phyloP scores from a whole-genome alignment of 1,284 basidiomycete species.

The Irpex sp. region DNA sequence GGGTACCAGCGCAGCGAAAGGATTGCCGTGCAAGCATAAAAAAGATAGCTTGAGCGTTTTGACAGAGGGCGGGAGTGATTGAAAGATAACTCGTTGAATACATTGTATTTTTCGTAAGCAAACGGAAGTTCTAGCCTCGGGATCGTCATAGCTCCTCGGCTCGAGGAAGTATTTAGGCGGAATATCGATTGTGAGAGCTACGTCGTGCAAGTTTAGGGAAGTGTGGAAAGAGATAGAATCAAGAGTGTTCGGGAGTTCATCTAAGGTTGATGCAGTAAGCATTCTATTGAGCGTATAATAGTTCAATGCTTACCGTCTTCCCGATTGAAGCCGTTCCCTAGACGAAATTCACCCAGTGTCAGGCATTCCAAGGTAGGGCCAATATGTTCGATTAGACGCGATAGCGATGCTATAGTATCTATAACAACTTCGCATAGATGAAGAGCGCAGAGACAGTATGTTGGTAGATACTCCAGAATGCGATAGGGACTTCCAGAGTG shows the following conservation, averaged over 20 bases:
- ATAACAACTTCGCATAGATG: not conserved
- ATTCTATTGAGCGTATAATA: too few species aligned
- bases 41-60: not conserved
- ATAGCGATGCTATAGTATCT: not conserved
- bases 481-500: not conserved
- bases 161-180: too few species aligned
- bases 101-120: not conserved
- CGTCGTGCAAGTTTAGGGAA: too few species aligned
- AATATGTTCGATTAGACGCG: not conserved
- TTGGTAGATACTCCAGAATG: not conserved
- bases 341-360: not conserved
- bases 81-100: not conserved
- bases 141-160: not conserved
- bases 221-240: too few species aligned
- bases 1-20: too few species aligned
- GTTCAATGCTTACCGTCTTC: too few species aligned
- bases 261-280: too few species aligned
- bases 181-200: too few species aligned
- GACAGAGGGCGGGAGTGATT: not conserved
- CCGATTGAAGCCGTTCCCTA: too few species aligned
- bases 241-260: too few species aligned
- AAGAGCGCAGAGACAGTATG: not conserved
- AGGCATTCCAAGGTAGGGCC: not conserved
- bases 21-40: not conserved
- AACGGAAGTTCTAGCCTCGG: not conserved